A percentile compares a stretch with the other conserved stretches of the same genome.
Evolutionary conservation across 2,329 filamentous ascomycete genomes (phyloP).

Genomic region (Emmonsia crescens): DNA sequence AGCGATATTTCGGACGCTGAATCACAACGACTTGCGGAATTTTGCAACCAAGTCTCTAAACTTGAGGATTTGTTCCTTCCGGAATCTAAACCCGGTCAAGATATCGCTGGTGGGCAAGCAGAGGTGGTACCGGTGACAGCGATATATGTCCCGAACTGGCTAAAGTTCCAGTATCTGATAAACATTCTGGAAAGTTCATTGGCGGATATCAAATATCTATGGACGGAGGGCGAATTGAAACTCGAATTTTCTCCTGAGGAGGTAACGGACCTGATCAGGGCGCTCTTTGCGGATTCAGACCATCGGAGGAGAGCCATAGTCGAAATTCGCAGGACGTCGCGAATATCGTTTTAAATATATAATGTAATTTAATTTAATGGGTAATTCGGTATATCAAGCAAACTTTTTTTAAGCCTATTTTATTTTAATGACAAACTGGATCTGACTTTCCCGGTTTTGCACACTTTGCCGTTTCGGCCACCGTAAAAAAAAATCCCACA

Average conservation of each 20-base stretch:
- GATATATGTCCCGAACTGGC: constrained; percentile 52
- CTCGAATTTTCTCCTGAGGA: constrained; percentile 52
- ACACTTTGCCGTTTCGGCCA: constrained; percentile 29
- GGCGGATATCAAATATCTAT: constrained; percentile 55
- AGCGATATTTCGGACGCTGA: constrained; percentile 54
- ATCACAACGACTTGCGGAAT: constrained; percentile 46
- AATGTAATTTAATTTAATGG: background rate
- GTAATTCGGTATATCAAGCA: background rate
- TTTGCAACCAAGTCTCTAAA: constrained; percentile 46
- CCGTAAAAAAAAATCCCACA: constrained; percentile 31
- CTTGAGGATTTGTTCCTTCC: constrained; percentile 48
- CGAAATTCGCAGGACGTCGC: constrained; percentile 39
- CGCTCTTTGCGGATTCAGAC: constrained; percentile 53
- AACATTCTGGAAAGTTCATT: constrained; percentile 54
- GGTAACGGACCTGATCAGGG: constrained; percentile 52
- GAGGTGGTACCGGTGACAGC: constrained; percentile 43
- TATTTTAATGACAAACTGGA: background rate
- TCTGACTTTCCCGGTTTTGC: constrained; percentile 15
- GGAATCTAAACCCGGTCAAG: constrained; percentile 20
- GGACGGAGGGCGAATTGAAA: constrained; percentile 53
- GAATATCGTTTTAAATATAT: constrained; percentile 11
- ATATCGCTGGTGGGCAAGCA: background rate
- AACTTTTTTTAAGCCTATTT: background rate
- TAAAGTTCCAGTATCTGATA: constrained; percentile 53
- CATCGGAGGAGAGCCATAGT: constrained; percentile 47